Evolutionary conservation across 495 filamentous ascomycete genomes (phyloP), one percentile per base, ranked within the genome.

Genomic region (Bryoglossum gracile): DNA sequence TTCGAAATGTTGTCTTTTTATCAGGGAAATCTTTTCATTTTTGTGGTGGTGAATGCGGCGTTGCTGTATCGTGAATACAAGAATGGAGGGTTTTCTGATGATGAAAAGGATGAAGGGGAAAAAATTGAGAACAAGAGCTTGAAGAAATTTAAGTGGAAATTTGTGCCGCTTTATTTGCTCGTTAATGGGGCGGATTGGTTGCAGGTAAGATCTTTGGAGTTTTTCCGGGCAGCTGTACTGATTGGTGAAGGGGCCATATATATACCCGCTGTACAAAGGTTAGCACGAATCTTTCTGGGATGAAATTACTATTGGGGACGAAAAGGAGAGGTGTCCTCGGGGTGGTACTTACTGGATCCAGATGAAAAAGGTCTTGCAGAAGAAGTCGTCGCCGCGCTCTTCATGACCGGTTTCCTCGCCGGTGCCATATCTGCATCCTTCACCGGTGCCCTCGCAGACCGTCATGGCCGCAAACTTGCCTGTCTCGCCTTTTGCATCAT

Each of bases 161-260:
- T 71, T 54, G 51, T 70, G 9, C 40, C 58, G 8, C 68, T 71
- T 11, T 78, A 76, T 48, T 61, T 63, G 9, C 68, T 78, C 6
- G 64, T 69, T 11, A 69, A 69, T 65, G 65, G 66, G 46, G 67
- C 74, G 21, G 73, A 78, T 58, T 77, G 73, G 72, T 59, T 77
- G 32, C 73, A 78, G 63, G 68, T 69, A 50, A 42, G 60, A 45
- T 36, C 21, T 3, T 17, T 24, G 19, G 6, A 48, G 43, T n/a
- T 40, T 35, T 19, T 18, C 24, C 28, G n/a, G 2, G 16, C 2
- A 46, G 14, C 34, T 19, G 3, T 32, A 53, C 32, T 57, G 52
- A 48, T 50, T 46, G 26, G 14, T 14, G 36, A 43, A 71, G 66
- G 73, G 73, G 21, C 71, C 75, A 6, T 73, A 70, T 60, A 67